Conservation (phyloP, 2,329 filamentous ascomycete genomes). For the Fusarium tupiense region DNA sequence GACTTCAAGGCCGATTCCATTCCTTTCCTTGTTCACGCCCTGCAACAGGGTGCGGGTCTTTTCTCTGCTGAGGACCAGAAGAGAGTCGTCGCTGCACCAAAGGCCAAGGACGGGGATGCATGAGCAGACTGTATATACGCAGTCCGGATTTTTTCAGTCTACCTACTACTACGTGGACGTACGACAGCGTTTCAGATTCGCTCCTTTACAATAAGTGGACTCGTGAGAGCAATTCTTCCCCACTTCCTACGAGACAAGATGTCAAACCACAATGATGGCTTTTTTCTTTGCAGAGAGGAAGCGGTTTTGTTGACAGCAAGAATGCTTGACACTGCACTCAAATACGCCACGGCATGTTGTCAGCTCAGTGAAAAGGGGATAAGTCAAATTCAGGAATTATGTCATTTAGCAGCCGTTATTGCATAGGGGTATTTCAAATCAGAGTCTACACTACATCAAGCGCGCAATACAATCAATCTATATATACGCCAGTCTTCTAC, state of each 20-base stretch:
- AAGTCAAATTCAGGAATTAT: background rate
- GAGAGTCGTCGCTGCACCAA: conserved; percentile 35
- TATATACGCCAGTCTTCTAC: background rate
- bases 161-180: background rate
- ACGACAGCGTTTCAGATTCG: background rate
- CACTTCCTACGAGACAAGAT: background rate
- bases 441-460: conserved; percentile 19
- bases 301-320: too few species aligned
- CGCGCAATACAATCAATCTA: conserved; percentile 10
- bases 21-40: conserved; percentile 71
- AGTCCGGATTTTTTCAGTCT: background rate
- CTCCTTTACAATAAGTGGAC: background rate
- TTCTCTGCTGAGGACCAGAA: conserved; percentile 60
- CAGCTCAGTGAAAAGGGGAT: background rate
- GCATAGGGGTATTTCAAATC: conserved; percentile 43
- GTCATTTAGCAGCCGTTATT: conserved; percentile 16
- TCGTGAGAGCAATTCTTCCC: background rate
- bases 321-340: background rate
- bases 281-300: background rate
- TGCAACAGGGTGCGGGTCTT: conserved; percentile 73
- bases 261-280: background rate
- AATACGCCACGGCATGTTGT: background rate
- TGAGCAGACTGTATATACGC: background rate
- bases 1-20: conserved; percentile 76
- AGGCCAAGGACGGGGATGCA: conserved; percentile 23